phyloP scores from a whole-genome alignment of 2,329 filamentous ascomycete genomes.

The Penicillium sp. region DNA sequence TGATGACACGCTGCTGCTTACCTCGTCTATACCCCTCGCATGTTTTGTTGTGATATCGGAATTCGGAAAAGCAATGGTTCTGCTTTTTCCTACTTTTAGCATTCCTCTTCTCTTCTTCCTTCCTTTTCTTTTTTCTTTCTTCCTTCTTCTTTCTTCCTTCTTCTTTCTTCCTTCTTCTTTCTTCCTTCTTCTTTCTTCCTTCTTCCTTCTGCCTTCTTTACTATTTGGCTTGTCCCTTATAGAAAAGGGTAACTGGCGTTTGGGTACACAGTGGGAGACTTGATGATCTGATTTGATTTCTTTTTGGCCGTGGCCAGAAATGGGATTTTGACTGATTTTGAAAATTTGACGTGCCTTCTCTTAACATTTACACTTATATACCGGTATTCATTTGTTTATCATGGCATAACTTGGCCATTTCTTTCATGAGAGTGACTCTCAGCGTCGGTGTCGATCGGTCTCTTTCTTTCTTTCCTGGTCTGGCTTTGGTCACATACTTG shows the following conservation, averaged over 20 bases:
- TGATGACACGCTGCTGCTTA: constrained; percentile 16
- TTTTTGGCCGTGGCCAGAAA: constrained; percentile 3
- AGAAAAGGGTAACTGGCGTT: constrained; percentile 33
- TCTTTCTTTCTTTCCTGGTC: no score
- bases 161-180: no score
- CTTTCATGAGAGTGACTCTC: not conserved
- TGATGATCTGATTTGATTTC: constrained; percentile 3
- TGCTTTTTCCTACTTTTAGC: constrained; percentile 7
- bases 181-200: no score
- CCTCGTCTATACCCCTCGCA: constrained; percentile 10
- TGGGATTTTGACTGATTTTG: constrained; percentile 3
- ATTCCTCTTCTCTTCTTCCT: constrained; percentile 4
- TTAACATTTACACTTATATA: constrained; percentile 5
- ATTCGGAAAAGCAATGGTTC: not conserved
- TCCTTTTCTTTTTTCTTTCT: no score
- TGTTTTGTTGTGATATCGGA: constrained; percentile 4
- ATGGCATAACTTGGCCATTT: not conserved
- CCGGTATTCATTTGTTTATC: constrained; percentile 10
- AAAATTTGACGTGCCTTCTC: constrained; percentile 5
- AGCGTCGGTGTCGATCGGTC: not conserved
- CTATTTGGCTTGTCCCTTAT: constrained; percentile 16
- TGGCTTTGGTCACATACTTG: not conserved
- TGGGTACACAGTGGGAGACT: constrained; percentile 26
- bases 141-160: no score
- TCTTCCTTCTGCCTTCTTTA: not conserved